Percentiles rank a stretch among this genome's conserved stretches.
Evolutionary conservation across 2,329 filamentous ascomycete genomes (phyloP).

Genomic region (Trichophyton mentagrophytes): DNA sequence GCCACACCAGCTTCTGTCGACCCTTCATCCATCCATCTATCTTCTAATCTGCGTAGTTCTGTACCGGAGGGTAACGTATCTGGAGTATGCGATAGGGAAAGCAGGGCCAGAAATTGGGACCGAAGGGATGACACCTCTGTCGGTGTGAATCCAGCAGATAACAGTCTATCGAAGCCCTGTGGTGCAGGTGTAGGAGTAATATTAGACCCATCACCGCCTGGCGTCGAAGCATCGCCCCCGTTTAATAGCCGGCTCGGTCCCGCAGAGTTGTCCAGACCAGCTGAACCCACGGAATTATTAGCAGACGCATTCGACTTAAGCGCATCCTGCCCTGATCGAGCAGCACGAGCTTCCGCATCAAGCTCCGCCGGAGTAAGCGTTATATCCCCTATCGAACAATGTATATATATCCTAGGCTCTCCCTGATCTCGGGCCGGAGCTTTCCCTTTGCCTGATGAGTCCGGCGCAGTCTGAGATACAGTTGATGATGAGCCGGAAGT

Average conservation of each 20-base stretch:
- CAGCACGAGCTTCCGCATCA: conserved; percentile 46
- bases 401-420: conserved; percentile 59
- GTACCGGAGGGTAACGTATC: conserved; percentile 77
- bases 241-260: background rate
- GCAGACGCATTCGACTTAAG: conserved; percentile 10
- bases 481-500: conserved; percentile 2
- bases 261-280: conserved; percentile 4
- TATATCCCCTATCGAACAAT: conserved; percentile 78
- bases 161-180: conserved; percentile 76
- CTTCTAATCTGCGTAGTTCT: conserved; percentile 65
- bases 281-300: background rate
- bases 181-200: conserved; percentile 38
- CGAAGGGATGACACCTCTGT: conserved; percentile 75
- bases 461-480: background rate
- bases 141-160: conserved; percentile 66
- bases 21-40: conserved; percentile 71
- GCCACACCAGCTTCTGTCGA: conserved; percentile 31
- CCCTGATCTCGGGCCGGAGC: conserved; percentile 25
- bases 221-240: background rate
- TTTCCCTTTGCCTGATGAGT: conserved; percentile 51
- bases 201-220: background rate
- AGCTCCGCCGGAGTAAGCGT: conserved; percentile 57
- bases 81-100: conserved; percentile 68
- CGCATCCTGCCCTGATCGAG: conserved; percentile 16
- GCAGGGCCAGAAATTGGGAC: conserved; percentile 77